Evolutionary conservation across 306 rosid genomes (phyloP).

Genomic region (Benincasa hispida): DNA sequence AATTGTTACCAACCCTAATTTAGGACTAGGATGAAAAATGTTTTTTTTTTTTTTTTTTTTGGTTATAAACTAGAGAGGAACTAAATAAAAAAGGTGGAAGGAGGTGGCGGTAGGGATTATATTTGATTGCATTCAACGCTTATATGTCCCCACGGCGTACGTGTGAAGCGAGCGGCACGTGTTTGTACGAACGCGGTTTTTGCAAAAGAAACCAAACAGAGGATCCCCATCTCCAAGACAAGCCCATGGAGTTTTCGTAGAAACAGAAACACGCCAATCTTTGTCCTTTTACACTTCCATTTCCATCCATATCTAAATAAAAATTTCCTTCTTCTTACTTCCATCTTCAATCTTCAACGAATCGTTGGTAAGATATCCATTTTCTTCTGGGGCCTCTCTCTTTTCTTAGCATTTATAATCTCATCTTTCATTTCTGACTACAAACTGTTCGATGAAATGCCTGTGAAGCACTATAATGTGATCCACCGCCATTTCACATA

Average conservation of each 20-base stretch:
- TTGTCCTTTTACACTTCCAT: not conserved
- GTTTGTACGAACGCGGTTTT: conserved; percentile 40
- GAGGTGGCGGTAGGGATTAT: not conserved
- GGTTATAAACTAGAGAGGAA: no score
- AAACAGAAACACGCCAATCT: conserved; percentile 3
- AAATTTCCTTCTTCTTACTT: not conserved
- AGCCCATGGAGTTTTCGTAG: not conserved
- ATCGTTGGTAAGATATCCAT: not conserved
- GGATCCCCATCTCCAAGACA: not conserved
- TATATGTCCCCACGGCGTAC: not conserved
- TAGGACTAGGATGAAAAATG: no score
- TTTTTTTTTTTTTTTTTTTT: no score
- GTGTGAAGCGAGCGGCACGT: not conserved
- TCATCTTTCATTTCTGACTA: conserved; percentile 11
- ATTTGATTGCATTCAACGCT: not conserved
- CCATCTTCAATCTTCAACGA: not conserved
- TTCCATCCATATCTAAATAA: not conserved
- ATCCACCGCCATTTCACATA: conserved; percentile 28
- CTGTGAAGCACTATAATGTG: conserved; percentile 22
- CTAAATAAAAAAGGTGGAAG: not conserved
- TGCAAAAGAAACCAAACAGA: not conserved
- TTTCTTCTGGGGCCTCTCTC: not conserved
- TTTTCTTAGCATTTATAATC: not conserved
- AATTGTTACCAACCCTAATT: no score
- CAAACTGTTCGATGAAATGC: conserved; percentile 12